Evolutionary conservation across 257 asterid genomes (phyloP).

Genomic region (Gentiana macrophylla): DNA sequence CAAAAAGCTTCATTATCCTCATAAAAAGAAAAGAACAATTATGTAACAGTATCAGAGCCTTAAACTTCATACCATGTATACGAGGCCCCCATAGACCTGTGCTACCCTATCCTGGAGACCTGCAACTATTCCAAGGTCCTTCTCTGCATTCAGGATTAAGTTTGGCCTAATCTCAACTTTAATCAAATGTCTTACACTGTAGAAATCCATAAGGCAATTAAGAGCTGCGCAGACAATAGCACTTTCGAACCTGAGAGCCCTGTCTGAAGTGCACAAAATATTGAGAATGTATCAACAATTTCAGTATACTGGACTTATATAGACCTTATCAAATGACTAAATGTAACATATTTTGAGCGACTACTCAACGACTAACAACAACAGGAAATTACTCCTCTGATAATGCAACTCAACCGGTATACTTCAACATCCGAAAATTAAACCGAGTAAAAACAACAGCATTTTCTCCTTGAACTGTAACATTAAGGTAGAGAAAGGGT

Average conservation of each 20-base stretch:
- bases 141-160: slow-evolving; percentile 84
- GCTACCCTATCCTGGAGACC: slow-evolving; percentile 98
- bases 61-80: slow-evolving; percentile 56
- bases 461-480: too few relatives aligned
- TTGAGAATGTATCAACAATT: neutral
- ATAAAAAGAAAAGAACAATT: too few relatives aligned
- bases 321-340: too few relatives aligned
- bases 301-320: too few relatives aligned
- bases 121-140: slow-evolving; percentile 93
- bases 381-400: too few relatives aligned
- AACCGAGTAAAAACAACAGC: too few relatives aligned
- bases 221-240: slow-evolving; percentile 97
- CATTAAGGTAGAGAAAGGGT: too few relatives aligned
- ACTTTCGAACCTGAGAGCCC: slow-evolving; percentile 97
- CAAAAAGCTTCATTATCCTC: neutral
- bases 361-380: too few relatives aligned
- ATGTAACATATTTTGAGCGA: too few relatives aligned
- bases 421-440: too few relatives aligned
- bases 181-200: slow-evolving; percentile 63
- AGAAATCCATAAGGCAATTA: slow-evolving; percentile 91
- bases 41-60: neutral
- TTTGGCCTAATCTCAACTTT: slow-evolving; percentile 83
- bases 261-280: slow-evolving; percentile 41
- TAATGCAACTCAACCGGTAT: too few relatives aligned
- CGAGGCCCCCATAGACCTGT: slow-evolving; percentile 95